Conservation (phyloP, 768 basidiomycete genomes). For the Thelephora ganbajun region DNA sequence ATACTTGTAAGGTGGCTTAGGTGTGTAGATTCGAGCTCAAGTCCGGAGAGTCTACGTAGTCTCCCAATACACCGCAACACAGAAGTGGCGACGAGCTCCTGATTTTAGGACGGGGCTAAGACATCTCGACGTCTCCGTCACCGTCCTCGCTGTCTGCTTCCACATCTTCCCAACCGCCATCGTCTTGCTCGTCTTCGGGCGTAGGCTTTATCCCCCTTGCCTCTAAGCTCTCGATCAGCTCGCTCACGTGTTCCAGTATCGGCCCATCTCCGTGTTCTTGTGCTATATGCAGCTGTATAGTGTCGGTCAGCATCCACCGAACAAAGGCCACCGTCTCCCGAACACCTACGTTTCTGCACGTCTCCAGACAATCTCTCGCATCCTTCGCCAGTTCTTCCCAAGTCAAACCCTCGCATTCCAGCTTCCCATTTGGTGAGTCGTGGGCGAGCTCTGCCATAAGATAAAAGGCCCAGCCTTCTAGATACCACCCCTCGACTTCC, state of each 20-base stretch:
- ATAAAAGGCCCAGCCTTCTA: slow-evolving; percentile 91
- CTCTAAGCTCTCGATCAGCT: slow-evolving; percentile 58
- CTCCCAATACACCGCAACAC: too few relatives aligned
- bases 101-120: slow-evolving; percentile 1
- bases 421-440: slow-evolving; percentile 28
- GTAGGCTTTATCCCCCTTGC: slow-evolving; percentile 51
- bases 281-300: slow-evolving; percentile 47
- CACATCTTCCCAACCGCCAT: slow-evolving; percentile 47
- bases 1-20: too few relatives aligned
- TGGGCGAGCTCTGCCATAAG: slow-evolving; percentile 63
- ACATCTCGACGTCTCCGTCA: slow-evolving; percentile 28
- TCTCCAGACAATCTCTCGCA: slow-evolving; percentile 68
- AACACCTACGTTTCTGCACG: slow-evolving; percentile 56
- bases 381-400: slow-evolving; percentile 75
- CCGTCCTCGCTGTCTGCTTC: slow-evolving; percentile 40
- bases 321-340: background rate
- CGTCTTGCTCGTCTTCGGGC: slow-evolving; percentile 38
- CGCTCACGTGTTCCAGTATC: slow-evolving; percentile 59
- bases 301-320: background rate
- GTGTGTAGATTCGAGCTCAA: too few relatives aligned
- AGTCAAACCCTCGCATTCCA: slow-evolving; percentile 23
- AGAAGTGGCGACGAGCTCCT: too few relatives aligned
- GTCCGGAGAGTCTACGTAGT: too few relatives aligned
- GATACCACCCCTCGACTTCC: slow-evolving; percentile 86
- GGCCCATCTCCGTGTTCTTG: slow-evolving; percentile 68